Evolutionary conservation across 2,329 filamentous ascomycete genomes (phyloP), one percentile per base, ranked within the genome.

Genomic region (Fusarium vanettenii): DNA sequence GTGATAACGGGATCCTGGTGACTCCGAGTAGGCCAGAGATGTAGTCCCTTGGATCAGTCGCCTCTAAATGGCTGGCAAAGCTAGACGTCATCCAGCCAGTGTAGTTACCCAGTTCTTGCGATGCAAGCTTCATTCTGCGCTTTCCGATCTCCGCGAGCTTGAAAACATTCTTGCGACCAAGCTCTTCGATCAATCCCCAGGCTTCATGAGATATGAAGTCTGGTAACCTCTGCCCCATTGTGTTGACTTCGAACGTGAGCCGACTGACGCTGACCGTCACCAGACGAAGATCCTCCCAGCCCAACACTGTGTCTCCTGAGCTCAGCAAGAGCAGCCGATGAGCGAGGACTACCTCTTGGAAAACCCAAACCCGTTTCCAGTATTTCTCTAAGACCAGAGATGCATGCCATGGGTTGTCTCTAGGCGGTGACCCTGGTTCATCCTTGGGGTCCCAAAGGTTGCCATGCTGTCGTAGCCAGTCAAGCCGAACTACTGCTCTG

Each of bases 21-120:
- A 31, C 3, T n/a, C 48, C 48, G 6, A 52, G 25, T 8, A 52
- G 48, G 11, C 48, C 48, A n/a, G 20, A 20, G 10, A 52, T 52
- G 11, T 52, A 31, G 48, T 31, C 48, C 18, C 11, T 52, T 52
- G 48, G 48, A 31, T 52, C 27, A 52, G 48, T 31, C 10, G 48
- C 27, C 5, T 52, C 18, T 18, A 31, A 5, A 6, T 20, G 25
- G 48, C 9, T n/a, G 27, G 14, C 22, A 29, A 29, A 13, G 18
- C 5, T 43, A 5, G 41, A 22, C 5, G 6, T 41, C 8, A 41
- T 20, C 9, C 39, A 43, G 39, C 39, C 39, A 5, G 8, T 20
- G 39, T 41, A 41, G 39, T 14, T 8, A 11, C 3, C 18, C 18
- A 6, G n/a, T 20, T 20, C n/a, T 14, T 37, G 33, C 6, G 33